Base-by-base conservation (phyloP, 192 early-diverging fungal species). In the Backusella psychrophila region DNA sequence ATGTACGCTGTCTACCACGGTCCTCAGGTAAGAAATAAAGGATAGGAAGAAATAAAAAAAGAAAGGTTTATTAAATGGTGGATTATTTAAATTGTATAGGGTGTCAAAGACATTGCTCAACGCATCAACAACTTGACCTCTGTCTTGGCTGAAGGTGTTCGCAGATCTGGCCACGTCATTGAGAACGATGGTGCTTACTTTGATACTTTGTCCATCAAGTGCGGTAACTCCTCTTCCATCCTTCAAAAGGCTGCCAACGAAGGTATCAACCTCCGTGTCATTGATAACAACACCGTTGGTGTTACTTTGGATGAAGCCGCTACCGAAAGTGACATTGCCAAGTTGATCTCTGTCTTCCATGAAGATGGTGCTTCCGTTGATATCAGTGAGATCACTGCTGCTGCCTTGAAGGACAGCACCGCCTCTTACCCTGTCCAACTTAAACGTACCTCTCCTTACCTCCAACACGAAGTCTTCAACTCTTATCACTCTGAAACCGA, bases 1-100 rank as follows among this genome's bases (percentile, higher is more conserved):
- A 98, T 99, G 94, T 99, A 99, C 78, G 96, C 94, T 33, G 95
- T 99, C 67, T 99, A 98, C 87, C 98, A 99, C 82, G 98, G 98
- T 53, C 97, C 98, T 36, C 84, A 92, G 77, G 90, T 91, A 77
- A 71, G 77, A 15, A 15, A 33, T 4, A 3, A 59, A 59, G 23
- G 56, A 59, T 49, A 19, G n/a, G 9, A 69, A 23, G 68, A 77
- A 35, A n/a, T n/a, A 72, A 77, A 31, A 31, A 41, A 46, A 11
- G 11, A 26, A 46, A 46, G 59, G 52, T 71, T 33, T 79, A 36
- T 23, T 41, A 66, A 21, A 34, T 72, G 23, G 33, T 66, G 42
- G 7, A 8, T 39, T 68, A 52, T 77, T 26, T 53, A 90, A 33
- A 35, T 63, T 12, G 46, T 6, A 78, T 46, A 80, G 82, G 97